These are phyloP conservation scores for Neonectria coccinea DNA, from an alignment of 2,329 filamentous ascomycete species.

Conservation along the genomic window DNA sequence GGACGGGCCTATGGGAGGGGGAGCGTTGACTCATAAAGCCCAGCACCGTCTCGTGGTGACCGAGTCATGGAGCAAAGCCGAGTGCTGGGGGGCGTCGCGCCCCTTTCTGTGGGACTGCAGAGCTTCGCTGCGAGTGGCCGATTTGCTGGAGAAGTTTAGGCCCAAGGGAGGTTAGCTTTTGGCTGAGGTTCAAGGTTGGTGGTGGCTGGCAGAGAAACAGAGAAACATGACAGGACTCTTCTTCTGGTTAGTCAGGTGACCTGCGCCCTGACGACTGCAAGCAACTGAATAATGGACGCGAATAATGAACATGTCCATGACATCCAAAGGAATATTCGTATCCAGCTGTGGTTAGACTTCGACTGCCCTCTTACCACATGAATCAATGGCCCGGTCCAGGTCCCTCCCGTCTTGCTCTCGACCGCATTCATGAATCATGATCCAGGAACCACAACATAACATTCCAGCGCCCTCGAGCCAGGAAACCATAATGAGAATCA, in stretches of 20 bases:
- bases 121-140: background rate
- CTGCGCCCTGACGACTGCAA: too few species aligned
- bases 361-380: too few species aligned
- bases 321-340: too few species aligned
- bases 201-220: background rate
- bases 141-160: background rate
- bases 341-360: too few species aligned
- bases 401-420: background rate
- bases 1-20: conserved; percentile 37
- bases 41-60: conserved; percentile 22
- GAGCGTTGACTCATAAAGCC: conserved; percentile 46
- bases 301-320: too few species aligned
- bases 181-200: background rate
- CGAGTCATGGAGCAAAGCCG: conserved; percentile 41
- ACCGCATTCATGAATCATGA: background rate
- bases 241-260: background rate
- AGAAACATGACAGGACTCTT: background rate
- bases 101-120: background rate
- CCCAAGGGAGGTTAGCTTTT: background rate
- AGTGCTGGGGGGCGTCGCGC: background rate
- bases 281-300: too few species aligned
- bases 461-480: background rate
- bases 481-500: background rate
- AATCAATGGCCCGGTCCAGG: background rate
- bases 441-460: background rate